Evolutionary conservation across 805 yeast genomes (phyloP), one percentile per base, ranked within the genome.

Genomic region (Yamadazyma insecticola): DNA sequence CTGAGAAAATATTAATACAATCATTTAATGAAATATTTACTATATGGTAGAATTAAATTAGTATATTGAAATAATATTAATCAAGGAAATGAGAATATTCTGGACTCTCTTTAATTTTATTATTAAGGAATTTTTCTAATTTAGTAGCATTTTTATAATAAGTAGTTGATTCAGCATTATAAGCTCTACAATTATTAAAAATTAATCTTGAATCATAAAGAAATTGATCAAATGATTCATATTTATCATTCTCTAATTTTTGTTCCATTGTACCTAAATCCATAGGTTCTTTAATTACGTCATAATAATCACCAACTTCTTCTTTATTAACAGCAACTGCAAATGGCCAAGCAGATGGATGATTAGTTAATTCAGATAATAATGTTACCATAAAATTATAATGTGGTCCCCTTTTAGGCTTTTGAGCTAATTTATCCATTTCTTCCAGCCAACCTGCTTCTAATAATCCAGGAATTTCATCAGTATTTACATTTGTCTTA

Each of bases 381-480:
- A 92, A 59, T 34, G 87, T 87, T 46, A 85, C 86, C 95, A 92
- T 89, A 40, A 83, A 82, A 26, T 92, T 92, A 61, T 85, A 85
- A 61, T 92, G 97, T 7, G 97, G 96, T 2, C 94, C 86, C 34
- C 96, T 68, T 54, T 88, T 87, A 2, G 98, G 97, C 50, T 87
- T 76, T 49, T 94, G 90, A 0, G 97, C 97, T 37, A 92, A 63
- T 45, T 87, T 90, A 55, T 92, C 99, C 95, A 92, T 89, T 55
- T 90, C 98, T 22, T 90, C 92, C 19, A 95, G 85, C 98, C 98
- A 92, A 0, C 98, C 98, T 4, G 94, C 84, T 53, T 89, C 97
- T 43, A 74, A 70, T 29, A 92, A 67, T 0, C 98, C 98, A 0
- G 98, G 97, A 13, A 92, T 87, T 25, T 63, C 68, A 11, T 67